These are phyloP conservation scores for Lagenidium sp. DNA, from an alignment of 352 stramenopile genomes.

Conservation along the genomic window DNA sequence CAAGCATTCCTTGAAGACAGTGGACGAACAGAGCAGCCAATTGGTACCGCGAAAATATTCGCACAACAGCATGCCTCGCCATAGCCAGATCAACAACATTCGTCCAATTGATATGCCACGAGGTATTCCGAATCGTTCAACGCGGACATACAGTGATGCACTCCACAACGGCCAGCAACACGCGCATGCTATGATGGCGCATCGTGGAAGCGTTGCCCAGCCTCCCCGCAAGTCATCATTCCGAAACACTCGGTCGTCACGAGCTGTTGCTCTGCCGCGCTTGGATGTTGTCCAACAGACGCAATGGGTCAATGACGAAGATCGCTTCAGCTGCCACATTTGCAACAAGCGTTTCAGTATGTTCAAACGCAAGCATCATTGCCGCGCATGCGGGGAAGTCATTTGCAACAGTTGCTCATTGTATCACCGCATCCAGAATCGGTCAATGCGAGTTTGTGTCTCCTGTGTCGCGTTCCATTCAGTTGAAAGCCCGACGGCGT, in stretches of 20 bases:
- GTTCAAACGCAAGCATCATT: constrained; percentile 87
- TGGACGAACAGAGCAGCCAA: constrained; percentile 64
- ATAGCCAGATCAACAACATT: constrained; percentile 37
- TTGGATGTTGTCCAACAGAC: constrained; percentile 73
- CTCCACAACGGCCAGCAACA: constrained; percentile 21
- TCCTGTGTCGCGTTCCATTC: constrained; percentile 81
- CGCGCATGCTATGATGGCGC: constrained; percentile 10
- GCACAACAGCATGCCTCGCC: constrained; percentile 15
- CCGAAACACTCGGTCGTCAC: constrained; percentile 63
- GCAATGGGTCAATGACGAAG: constrained; percentile 81
- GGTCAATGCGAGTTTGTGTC: constrained; percentile 80
- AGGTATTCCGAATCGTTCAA: constrained; percentile 19
- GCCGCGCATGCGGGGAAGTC: constrained; percentile 72
- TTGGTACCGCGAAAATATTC: constrained; percentile 26
- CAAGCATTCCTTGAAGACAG: constrained; percentile 60
- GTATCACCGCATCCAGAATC: constrained; percentile 77
- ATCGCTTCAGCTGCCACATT: constrained; percentile 81
- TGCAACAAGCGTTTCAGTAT: constrained; percentile 86
- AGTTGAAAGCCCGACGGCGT: constrained; percentile 56
- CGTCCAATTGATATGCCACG: constrained; percentile 37
- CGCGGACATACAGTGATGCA: constrained; percentile 34
- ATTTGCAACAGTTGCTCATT: constrained; percentile 82
- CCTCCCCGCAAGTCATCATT: constrained; percentile 70
- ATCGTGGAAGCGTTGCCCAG: constrained; percentile 11
- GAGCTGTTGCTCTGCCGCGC: constrained; percentile 55